Evolutionary conservation across 768 basidiomycete genomes (phyloP).

Genomic region (Psilocybe tampanensis): DNA sequence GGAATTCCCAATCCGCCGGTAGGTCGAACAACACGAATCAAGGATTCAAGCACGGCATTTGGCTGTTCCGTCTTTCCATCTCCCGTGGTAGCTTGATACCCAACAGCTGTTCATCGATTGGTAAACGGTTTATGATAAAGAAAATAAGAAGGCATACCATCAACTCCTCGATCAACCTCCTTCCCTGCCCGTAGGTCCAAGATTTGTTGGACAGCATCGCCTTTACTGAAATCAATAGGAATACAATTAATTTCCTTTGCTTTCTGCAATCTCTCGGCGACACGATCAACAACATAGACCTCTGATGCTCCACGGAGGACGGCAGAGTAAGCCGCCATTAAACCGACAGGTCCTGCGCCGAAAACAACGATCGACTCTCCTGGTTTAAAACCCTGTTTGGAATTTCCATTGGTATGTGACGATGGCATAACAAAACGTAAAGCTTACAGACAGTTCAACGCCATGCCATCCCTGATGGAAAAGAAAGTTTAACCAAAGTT

Average conservation of each 20-base stretch:
- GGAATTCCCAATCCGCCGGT: conserved; percentile 62
- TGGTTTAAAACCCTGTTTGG: conserved; percentile 44
- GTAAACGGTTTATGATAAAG: not conserved
- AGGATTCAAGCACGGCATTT: conserved; percentile 51
- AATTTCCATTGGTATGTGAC: not conserved
- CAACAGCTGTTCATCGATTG: conserved; percentile 38
- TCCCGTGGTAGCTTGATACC: conserved; percentile 54
- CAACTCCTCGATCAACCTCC: conserved; percentile 55
- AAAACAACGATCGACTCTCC: conserved; percentile 57
- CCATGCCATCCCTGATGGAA: conserved; percentile 52
- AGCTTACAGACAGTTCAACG: conserved; percentile 45
- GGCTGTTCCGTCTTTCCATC: conserved; percentile 61
- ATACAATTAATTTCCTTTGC: conserved; percentile 54
- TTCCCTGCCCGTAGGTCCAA: conserved; percentile 44
- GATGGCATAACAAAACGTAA: not conserved
- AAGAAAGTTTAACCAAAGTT: not conserved
- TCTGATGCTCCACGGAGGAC: conserved; percentile 51
- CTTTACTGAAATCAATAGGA: conserved; percentile 48
- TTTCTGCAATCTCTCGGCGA: conserved; percentile 53
- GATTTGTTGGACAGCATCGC: conserved; percentile 54
- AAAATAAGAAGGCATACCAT: conserved; percentile 31
- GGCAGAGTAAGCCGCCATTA: conserved; percentile 63
- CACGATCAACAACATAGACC: conserved; percentile 59
- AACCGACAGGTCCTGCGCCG: conserved; percentile 55
- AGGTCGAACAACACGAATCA: conserved; percentile 54